phyloP scores from a whole-genome alignment of 345 rosid species.

The Pistacia vera region DNA sequence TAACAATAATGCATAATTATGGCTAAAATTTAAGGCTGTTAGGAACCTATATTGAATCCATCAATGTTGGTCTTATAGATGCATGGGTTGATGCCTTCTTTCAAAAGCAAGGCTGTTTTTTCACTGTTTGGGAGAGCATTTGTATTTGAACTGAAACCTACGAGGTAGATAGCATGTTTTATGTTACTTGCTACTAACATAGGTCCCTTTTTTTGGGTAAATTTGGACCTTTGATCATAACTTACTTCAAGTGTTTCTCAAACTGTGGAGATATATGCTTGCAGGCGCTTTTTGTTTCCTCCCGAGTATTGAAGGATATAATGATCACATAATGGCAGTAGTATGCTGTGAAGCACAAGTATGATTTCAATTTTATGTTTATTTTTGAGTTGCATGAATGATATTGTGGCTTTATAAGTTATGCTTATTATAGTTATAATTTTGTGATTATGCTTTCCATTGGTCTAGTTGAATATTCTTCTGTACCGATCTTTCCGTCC shows the following conservation, averaged over 20 bases:
- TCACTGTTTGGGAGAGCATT: not conserved
- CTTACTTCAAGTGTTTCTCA: constrained; percentile 24
- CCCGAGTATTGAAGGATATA: constrained; percentile 76
- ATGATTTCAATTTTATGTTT: not conserved
- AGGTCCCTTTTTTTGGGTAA: no score
- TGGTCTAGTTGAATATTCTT: not conserved
- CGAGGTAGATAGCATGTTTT: not conserved
- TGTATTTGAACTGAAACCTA: not conserved
- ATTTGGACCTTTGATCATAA: not conserved
- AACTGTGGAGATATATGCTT: constrained; percentile 73
- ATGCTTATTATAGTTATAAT: not conserved
- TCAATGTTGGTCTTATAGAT: no score
- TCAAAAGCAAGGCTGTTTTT: not conserved
- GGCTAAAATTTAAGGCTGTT: no score
- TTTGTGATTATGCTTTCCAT: not conserved
- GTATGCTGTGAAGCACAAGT: constrained; percentile 98
- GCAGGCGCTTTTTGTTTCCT: constrained; percentile 86
- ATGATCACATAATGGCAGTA: constrained; percentile 74
- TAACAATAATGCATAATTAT: no score
- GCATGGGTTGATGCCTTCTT: not conserved
- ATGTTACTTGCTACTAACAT: not conserved
- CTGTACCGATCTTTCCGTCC: not conserved
- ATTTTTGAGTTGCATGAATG: not conserved
- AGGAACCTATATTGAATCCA: no score
- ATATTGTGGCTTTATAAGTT: not conserved